Base-by-base conservation (phyloP, 2,329 filamentous ascomycete genomes). In the Pseudocercospora eumusae region DNA sequence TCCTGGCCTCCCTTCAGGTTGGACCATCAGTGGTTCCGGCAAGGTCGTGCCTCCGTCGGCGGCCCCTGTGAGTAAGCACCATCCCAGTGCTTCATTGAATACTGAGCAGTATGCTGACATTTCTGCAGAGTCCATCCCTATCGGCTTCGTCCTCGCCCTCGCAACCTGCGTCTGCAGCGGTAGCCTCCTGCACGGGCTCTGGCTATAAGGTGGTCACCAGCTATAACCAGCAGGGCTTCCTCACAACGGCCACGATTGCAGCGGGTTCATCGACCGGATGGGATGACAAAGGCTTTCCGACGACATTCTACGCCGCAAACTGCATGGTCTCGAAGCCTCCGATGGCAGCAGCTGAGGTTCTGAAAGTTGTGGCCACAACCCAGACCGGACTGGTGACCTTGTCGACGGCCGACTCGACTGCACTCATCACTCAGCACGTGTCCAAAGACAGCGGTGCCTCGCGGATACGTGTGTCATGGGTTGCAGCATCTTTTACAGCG, bases 31-130 rank as follows among this genome's bases (percentile, higher is more conserved):
- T 56, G 82, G 87, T 64, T 84, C 86, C 69, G 91, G 91, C 74
- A 93, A 93, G 80, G 87, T 95, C 71, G 82, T 92, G 72, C 90
- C 90, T 73, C 84, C 86, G 68, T 85, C 83, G 77, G 85, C 86
- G 79, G 86, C 85, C 72, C 82, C 83, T 80, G 84, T 86, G 80
- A 85, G 85, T 87, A 85, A 84, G 86, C 65, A 65, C 65, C 64
- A 54, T 61, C 63, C 66, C 62, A 63, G 75, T 65, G 68, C 76
- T 71, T 70, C 59, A 27, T 65, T 75, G 69, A 52, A 31, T 45
- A 63, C 55, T 33, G 53, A 61, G 57, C 20, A 56, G 57, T 47
- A 47, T 62, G 59, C 68, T 78, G 72, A 71, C 63, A 62, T 10
- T 50, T 31, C 28, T 45, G 61, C 55, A 66, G 58, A 64, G 63